Conservation (phyloP, 441 rosid species). For the Corymbia calophylla region DNA sequence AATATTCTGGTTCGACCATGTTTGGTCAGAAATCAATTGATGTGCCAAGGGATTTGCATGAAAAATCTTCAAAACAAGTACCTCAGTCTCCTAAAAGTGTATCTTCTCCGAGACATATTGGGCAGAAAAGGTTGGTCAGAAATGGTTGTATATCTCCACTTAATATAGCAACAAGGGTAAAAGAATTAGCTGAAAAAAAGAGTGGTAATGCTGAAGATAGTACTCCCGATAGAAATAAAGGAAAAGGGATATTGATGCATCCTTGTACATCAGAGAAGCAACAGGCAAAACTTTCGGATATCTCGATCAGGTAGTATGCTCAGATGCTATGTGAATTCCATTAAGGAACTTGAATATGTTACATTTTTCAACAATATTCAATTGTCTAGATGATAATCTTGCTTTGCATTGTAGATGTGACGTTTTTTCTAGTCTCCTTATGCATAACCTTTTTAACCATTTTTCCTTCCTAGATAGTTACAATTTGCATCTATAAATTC, state of each 20-base stretch:
- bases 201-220: constrained; percentile 25
- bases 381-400: background rate
- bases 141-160: constrained; percentile 83
- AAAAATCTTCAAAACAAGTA: background rate
- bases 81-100: background rate
- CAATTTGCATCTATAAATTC: background rate
- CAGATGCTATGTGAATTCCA: background rate
- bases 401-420: background rate
- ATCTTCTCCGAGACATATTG: constrained; percentile 26
- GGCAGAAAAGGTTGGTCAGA: constrained; percentile 62
- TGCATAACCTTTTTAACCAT: background rate
- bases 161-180: constrained; percentile 46
- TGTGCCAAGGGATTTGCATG: background rate
- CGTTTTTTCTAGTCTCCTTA: background rate
- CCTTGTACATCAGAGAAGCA: constrained; percentile 18
- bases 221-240: constrained; percentile 30
- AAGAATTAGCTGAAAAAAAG: constrained; percentile 23
- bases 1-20: constrained; percentile 1
- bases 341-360: background rate
- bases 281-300: constrained; percentile 3
- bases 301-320: constrained; percentile 37
- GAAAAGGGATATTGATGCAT: constrained; percentile 32
- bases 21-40: background rate
- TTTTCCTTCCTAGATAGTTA: background rate
- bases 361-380: background rate